phyloP scores from a whole-genome alignment of 2,329 filamentous ascomycete genomes.

The Aspergillus texensis region DNA sequence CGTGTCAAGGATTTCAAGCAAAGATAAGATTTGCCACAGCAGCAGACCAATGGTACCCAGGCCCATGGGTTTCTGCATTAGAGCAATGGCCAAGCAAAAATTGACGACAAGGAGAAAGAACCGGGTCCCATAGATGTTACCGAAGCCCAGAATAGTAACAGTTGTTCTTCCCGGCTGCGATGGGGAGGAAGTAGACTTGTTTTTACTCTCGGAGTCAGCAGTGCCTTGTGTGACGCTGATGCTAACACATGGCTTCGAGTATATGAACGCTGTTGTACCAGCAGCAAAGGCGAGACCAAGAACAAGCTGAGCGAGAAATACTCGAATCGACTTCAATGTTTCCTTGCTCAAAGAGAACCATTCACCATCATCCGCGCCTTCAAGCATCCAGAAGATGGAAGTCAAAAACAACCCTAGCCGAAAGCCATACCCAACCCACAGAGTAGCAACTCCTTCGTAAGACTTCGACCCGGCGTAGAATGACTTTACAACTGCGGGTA shows the following conservation, averaged over 20 bases:
- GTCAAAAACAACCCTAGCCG: conserved; percentile 74
- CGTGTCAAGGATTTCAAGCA: conserved; percentile 65
- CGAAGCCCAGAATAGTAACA: conserved; percentile 85
- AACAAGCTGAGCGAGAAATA: conserved; percentile 77
- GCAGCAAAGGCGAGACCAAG: conserved; percentile 80
- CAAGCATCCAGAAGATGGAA: conserved; percentile 83
- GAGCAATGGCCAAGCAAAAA: conserved; percentile 72
- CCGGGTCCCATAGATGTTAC: conserved; percentile 87
- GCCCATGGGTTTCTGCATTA: conserved; percentile 94
- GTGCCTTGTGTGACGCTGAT: conserved; percentile 61
- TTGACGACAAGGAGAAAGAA: conserved; percentile 84
- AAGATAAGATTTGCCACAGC: conserved; percentile 84
- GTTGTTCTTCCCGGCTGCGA: conserved; percentile 43
- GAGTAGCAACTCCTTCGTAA: conserved; percentile 80
- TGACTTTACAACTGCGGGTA: conserved; percentile 79
- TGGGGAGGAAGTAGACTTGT: conserved; percentile 34
- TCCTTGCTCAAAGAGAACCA: conserved; percentile 71
- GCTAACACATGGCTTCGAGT: conserved; percentile 80
- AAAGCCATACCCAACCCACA: conserved; percentile 82
- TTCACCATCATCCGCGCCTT: conserved; percentile 79
- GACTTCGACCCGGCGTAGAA: conserved; percentile 83
- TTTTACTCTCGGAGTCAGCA: conserved; percentile 47
- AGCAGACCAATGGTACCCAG: conserved; percentile 79
- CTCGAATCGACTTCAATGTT: conserved; percentile 71
- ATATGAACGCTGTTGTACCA: conserved; percentile 81